Base-by-base conservation (phyloP, 345 rosid genomes). In the Hibiscus mutabilis region DNA sequence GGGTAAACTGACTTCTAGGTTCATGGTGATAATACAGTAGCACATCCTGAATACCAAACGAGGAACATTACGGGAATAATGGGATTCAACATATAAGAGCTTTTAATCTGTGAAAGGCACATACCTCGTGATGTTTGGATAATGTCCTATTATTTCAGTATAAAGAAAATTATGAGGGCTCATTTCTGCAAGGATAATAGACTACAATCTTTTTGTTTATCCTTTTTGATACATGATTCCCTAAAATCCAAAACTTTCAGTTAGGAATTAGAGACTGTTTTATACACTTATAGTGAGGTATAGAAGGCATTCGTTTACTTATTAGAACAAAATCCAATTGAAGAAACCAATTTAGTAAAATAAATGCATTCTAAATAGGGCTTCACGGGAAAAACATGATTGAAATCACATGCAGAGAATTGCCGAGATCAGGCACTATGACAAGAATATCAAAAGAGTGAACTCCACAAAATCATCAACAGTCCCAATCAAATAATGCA, bases 81-180 rank as follows among this genome's bases (percentile, higher is more conserved):
- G 27, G 42, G 14, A 42, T 42, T 64, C 29, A 19, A 42, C 49
- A 11, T 22, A 9, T 64, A 21, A 12, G 15, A 42, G 12, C 52
- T 42, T 5, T 44, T 42, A 13, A 40, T 4, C 22, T 13, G 53
- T 6, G 19, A 6, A 42, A 64, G 9, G 8, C 33, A 21, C 7
- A 53, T 25, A 16, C 22, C 68, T 64, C 21, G 12, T 12, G 11
- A 66, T 24, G 25, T 64, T 64, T 42, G 18, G 51, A 40, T 40
- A 42, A 64, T 66, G 33, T 40, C 44, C 44, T 40, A 40, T 40
- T 40, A 40, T 40, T 40, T 60, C 10, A n/a, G 16, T 37, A 66
- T 27, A 67, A n/a, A 67, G 59, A 8, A 53, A 61, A 66, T 68
- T 56, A 29, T 44, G 58, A 52, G 57, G 56, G 11, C 24, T 53